Base-by-base conservation (phyloP, 1,284 basidiomycete species). In the Ustilago shanxiensis region DNA sequence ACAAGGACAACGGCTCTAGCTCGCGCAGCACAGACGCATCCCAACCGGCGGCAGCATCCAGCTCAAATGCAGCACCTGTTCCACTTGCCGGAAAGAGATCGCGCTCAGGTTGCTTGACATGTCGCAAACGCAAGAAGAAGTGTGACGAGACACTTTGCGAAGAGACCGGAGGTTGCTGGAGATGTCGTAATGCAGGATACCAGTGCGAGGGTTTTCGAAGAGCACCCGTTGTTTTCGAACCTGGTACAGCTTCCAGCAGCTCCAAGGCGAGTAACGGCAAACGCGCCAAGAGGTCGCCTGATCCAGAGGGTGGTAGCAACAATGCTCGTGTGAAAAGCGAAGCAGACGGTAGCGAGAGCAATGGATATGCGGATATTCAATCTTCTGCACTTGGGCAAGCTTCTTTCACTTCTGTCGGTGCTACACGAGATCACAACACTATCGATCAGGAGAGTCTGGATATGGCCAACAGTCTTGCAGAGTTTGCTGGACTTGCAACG, bases 171-270 rank as follows among this genome's bases (percentile, higher is more conserved):
- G 72, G 72, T 26, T 74, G 72, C 31, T 74, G 72, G 72, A 49
- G 72, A 55, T 74, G 72, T 57, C 72, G 66, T 45, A 74, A 74
- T n/a, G 72, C 72, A n/a, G 72, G 72, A 2, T 74, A 74, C 41
- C 62, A 59, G n/a, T 74, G 72, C 51, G 72, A 74, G 55, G 72
- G 66, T 13, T 74, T 74, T 39, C 62, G 66, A 50, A 53, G 72
- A 7, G 31, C 66, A 1, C 72, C 66, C 1, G 62, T 66, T 31
- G 59, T 66, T 22, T 74, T 69, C 53, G 66, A 66, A 28, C 72
- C 62, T 1, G 72, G 72, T 10, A 26, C 60, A 2, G 45, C 63
- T 3, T 58, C 63, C 0, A 24, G 20, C 0, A 24, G 20, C 1
- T 24, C 66, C 39, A 64, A 58, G 22, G 22, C 3, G 28, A 74